Base-by-base conservation (phyloP, 768 basidiomycete genomes). In the Leccinum ochraceum region DNA sequence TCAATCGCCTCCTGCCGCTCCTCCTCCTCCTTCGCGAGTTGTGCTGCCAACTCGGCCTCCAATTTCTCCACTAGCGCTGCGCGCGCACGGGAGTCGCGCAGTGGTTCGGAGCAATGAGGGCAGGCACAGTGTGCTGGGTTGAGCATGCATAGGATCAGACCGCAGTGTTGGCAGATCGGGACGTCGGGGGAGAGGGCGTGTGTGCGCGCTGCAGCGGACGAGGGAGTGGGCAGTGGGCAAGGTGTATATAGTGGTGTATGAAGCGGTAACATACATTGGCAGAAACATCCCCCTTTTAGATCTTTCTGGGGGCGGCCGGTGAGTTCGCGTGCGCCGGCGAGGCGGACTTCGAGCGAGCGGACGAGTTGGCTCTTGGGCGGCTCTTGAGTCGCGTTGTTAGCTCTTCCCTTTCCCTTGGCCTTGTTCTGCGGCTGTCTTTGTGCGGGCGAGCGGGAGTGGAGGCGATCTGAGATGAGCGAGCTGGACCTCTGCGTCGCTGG, bases 271-370 rank as follows among this genome's bases (percentile, higher is more conserved):
- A 6, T 17, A 52, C 88, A 86, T 76, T 84, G 83, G 65, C 88
- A 90, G 67, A 87, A 90, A 66, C 88, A 90, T 0, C 88, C 87
- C 4, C 85, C 83, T 44, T 80, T 82, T 0, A 85, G 81, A 71
- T 89, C 87, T 58, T 74, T 82, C 42, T 7, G 42, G 44, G 74
- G 69, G 0, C 57, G 69, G 1, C 75, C 75, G n/a, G 70, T 70
- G 3, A 75, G 67, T 14, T 67, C 69, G 16, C 68, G 69, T 24
- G 85, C 69, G 4, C 73, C 78, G n/a, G 73, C 65, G 34, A 82
- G 71, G 44, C 86, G 71, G 7, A 71, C 65, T 64, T 88, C 85
- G 17, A 89, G 76, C 24, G 62, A 65, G 4, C 72, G 72, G 14
- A 89, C 78, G 36, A 77, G 78, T 60, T 72, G 77, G 71, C 83